Evolutionary conservation across 495 filamentous ascomycete species (phyloP).

Genomic region (Lasiosphaeria hispida): DNA sequence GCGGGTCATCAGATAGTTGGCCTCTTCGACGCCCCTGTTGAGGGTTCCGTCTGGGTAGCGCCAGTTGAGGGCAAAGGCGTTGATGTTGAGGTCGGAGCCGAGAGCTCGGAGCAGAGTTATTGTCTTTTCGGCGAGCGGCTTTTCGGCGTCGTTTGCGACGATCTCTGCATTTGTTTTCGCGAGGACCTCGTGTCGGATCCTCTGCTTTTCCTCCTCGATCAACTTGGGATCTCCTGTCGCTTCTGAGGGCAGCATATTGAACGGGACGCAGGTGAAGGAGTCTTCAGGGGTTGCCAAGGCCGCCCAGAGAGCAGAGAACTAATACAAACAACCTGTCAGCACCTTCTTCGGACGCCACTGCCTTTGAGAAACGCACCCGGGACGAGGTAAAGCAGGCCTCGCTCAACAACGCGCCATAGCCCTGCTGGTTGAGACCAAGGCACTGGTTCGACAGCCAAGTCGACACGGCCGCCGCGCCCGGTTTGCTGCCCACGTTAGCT

Average conservation of each 20-base stretch:
- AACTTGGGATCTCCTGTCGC: constrained; percentile 20
- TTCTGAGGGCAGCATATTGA: constrained; percentile 44
- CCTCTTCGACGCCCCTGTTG: constrained; percentile 49
- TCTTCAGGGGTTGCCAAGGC: constrained; percentile 31
- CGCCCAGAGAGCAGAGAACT: constrained; percentile 46
- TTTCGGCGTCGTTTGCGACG: constrained; percentile 9
- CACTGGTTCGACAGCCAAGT: constrained; percentile 41
- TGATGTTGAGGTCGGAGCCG: constrained; percentile 49
- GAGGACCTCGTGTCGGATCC: constrained; percentile 41
- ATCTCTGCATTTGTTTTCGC: constrained; percentile 37
- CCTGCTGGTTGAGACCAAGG: constrained; percentile 37
- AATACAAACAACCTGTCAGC: background rate
- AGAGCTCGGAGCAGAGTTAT: constrained; percentile 37
- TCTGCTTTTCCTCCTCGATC: constrained; percentile 36
- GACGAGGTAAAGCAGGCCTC: constrained; percentile 39
- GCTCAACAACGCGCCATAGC: constrained; percentile 41
- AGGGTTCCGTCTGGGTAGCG: constrained; percentile 32
- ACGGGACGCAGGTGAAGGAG: constrained; percentile 41
- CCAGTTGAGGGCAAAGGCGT: constrained; percentile 47
- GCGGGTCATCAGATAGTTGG: constrained; percentile 47
- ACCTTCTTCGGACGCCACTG: background rate
- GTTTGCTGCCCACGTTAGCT: constrained; percentile 32
- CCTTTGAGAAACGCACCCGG: constrained; percentile 23
- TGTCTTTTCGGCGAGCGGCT: constrained; percentile 18
- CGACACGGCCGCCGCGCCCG: constrained; percentile 43